These are phyloP conservation scores for Zymoseptoria pseudotritici DNA, from an alignment of 2,329 filamentous ascomycete species.

Conservation along the genomic window DNA sequence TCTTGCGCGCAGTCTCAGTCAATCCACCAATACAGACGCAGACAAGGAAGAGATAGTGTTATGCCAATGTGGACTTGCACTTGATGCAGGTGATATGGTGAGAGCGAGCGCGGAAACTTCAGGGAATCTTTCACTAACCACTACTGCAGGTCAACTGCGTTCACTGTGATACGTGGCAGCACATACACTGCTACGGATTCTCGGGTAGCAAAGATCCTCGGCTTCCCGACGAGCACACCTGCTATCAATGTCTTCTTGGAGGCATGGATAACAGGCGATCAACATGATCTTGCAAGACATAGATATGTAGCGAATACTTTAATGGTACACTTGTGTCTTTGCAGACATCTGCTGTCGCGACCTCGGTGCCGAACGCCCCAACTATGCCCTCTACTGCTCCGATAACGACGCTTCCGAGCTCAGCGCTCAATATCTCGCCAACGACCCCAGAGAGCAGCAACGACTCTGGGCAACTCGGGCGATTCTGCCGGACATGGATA, in stretches of 20 bases:
- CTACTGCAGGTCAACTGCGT: constrained; percentile 35
- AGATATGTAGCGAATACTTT: no score
- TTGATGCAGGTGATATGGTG: constrained; percentile 37
- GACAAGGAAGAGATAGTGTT: constrained; percentile 20
- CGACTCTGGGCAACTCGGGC: no score
- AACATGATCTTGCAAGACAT: no score
- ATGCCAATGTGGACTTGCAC: constrained; percentile 38
- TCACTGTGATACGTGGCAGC: constrained; percentile 41
- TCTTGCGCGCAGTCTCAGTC: constrained; percentile 1
- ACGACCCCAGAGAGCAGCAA: no score
- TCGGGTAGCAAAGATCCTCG: constrained; percentile 30
- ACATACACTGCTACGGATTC: constrained; percentile 42
- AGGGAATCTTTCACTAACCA: background rate
- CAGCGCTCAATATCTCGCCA: no score
- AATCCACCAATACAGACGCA: constrained; percentile 2
- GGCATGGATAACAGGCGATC: no score
- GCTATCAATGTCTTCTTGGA: constrained; percentile 38
- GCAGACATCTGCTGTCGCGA: no score
- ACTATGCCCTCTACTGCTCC: no score
- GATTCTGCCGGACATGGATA: no score
- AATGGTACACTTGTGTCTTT: no score
- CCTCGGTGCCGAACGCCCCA: no score
- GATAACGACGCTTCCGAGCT: no score
- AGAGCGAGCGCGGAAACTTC: constrained; percentile 3
- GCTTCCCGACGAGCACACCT: constrained; percentile 37